phyloP scores from a whole-genome alignment of 768 basidiomycete species.

The Lentinula detonsa region DNA sequence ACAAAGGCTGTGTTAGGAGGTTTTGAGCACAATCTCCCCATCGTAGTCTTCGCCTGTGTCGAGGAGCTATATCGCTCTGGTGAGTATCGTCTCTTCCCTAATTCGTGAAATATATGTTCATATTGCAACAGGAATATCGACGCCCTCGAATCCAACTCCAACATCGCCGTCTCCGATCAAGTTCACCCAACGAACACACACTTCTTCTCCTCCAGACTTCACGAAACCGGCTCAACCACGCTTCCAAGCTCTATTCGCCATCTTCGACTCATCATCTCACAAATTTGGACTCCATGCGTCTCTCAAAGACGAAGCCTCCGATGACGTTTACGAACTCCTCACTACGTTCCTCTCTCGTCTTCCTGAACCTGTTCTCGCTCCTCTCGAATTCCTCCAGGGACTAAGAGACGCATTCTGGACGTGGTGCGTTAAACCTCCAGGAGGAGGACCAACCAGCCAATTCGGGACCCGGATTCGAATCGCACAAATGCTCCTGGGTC shows the following conservation, averaged over 20 bases:
- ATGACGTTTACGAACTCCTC: constrained; percentile 35
- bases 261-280: constrained; percentile 10
- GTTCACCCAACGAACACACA: neutral
- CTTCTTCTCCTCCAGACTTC: neutral
- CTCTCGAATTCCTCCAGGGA: constrained; percentile 20
- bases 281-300: constrained; percentile 21
- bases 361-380: constrained; percentile 31
- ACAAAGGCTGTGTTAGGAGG: constrained; percentile 26
- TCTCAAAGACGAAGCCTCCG: constrained; percentile 28
- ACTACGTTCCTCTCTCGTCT: constrained; percentile 33
- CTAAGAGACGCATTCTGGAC: constrained; percentile 21
- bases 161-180: neutral
- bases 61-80: constrained; percentile 38
- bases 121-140: neutral
- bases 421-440: constrained; percentile 23
- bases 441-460: neutral
- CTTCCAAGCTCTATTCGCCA: constrained; percentile 23
- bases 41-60: constrained; percentile 32
- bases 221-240: constrained; percentile 12
- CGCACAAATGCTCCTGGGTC: constrained; percentile 31
- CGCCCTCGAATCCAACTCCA: constrained; percentile 4
- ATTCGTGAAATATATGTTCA: neutral
- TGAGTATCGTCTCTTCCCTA: constrained; percentile 6
- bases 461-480: constrained; percentile 15
- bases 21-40: constrained; percentile 30